These are phyloP conservation scores for Acanthamoeba healyi DNA, from an alignment of 208 protist species.

Conservation along the genomic window DNA sequence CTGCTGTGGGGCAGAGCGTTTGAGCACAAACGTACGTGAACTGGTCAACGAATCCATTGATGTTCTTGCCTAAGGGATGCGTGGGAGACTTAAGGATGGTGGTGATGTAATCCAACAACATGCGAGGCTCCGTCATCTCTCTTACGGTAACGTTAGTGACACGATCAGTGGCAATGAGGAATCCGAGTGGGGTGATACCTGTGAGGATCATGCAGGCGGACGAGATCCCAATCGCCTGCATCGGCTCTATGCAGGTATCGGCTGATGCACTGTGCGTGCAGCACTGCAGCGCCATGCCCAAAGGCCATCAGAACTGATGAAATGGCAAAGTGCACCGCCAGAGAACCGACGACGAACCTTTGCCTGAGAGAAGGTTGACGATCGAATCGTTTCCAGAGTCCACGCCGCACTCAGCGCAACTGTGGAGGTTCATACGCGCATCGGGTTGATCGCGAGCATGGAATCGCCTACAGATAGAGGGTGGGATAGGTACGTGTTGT, in stretches of 20 bases:
- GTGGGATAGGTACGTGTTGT: not conserved
- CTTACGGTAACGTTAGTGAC: no score
- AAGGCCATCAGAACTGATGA: not conserved
- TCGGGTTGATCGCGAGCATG: no score
- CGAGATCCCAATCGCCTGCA: not conserved
- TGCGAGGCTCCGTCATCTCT: constrained; percentile 37
- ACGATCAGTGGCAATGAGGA: not conserved
- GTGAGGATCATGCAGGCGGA: constrained; percentile 14
- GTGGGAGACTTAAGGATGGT: constrained; percentile 49
- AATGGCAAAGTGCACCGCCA: not conserved
- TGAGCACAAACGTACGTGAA: not conserved
- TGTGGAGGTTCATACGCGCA: not conserved
- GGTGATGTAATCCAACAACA: constrained; percentile 67
- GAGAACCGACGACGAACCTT: not conserved
- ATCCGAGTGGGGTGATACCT: not conserved
- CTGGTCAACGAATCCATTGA: constrained; percentile 56
- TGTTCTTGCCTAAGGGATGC: constrained; percentile 66
- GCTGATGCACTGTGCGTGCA: constrained; percentile 27
- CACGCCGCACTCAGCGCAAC: constrained; percentile 21
- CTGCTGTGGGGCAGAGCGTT: no score
- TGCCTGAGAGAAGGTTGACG: not conserved
- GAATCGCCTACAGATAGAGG: not conserved
- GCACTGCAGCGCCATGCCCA: not conserved
- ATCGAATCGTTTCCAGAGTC: not conserved
- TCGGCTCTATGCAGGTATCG: not conserved